phyloP scores from a whole-genome alignment of 1,284 basidiomycete species.

The Leccinum proliferum region DNA sequence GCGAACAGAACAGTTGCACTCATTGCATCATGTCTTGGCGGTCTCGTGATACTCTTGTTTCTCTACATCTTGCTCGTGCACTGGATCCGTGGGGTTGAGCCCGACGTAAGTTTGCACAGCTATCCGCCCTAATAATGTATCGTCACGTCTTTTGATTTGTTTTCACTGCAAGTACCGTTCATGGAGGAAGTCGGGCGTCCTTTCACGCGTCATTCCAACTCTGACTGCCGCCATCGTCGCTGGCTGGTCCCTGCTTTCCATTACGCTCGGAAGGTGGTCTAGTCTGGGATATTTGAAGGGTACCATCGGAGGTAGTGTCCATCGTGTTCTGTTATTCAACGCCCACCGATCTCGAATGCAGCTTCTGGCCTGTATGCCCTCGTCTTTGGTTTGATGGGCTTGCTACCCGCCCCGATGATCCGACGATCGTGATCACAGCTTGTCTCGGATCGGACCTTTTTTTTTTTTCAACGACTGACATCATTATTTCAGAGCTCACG shows the following conservation, averaged over 20 bases:
- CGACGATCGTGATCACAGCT: slow-evolving; percentile 27
- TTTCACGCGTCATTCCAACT: slow-evolving; percentile 56
- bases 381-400: slow-evolving; percentile 62
- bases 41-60: slow-evolving; percentile 60
- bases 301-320: slow-evolving; percentile 50
- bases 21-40: slow-evolving; percentile 45
- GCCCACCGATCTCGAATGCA: slow-evolving; percentile 22
- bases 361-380: slow-evolving; percentile 65
- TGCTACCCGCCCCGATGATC: slow-evolving; percentile 58
- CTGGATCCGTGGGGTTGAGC: slow-evolving; percentile 55
- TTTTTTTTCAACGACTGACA: not conserved
- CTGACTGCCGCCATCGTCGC: slow-evolving; percentile 62
- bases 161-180: slow-evolving; percentile 45
- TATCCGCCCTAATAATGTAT: not conserved
- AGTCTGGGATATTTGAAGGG: slow-evolving; percentile 58
- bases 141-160: slow-evolving; percentile 1
- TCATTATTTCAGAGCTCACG: slow-evolving; percentile 1
- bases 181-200: slow-evolving; percentile 55
- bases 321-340: not conserved
- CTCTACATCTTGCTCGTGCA: slow-evolving; percentile 64
- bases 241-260: slow-evolving; percentile 60
- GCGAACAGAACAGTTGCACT: slow-evolving; percentile 43
- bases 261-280: slow-evolving; percentile 61
- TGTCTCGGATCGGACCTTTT: not conserved
- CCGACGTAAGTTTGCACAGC: slow-evolving; percentile 49